These are phyloP conservation scores for Aureobasidium sp. DNA, from an alignment of 2,329 filamentous ascomycete species.

Conservation along the genomic window DNA sequence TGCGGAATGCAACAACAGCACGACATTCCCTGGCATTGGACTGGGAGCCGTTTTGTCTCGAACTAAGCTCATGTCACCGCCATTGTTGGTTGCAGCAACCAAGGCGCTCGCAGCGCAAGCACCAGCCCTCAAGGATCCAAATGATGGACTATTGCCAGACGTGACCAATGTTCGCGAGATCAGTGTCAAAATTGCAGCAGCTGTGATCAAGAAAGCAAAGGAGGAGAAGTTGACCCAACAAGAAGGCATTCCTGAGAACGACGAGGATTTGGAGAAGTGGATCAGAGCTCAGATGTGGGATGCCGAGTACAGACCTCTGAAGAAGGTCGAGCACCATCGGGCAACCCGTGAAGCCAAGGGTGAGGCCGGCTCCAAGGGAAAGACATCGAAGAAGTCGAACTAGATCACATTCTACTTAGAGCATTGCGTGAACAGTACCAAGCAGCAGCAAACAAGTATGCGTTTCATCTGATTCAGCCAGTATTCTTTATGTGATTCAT, in stretches of 20 bases:
- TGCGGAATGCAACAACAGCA: conserved; percentile 85
- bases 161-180: conserved; percentile 67
- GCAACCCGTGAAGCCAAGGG: conserved; percentile 56
- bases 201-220: conserved; percentile 65
- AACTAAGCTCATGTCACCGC: conserved; percentile 59
- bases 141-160: conserved; percentile 65
- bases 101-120: conserved; percentile 64
- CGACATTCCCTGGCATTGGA: conserved; percentile 79
- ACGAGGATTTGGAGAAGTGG: conserved; percentile 59
- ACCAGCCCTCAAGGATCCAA: conserved; percentile 60
- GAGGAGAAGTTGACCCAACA: conserved; percentile 62
- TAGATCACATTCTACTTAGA: background rate
- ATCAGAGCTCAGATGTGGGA: conserved; percentile 76
- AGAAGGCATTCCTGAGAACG: conserved; percentile 54
- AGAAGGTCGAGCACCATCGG: conserved; percentile 45
- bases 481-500: too few relatives aligned
- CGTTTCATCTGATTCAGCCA: too few relatives aligned
- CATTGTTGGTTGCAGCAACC: conserved; percentile 75
- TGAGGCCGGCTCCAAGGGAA: conserved; percentile 40
- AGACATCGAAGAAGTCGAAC: background rate
- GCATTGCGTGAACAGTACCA: too few relatives aligned
- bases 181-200: conserved; percentile 68
- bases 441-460: too few relatives aligned
- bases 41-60: conserved; percentile 69
- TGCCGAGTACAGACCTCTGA: conserved; percentile 59